A percentile compares a stretch with the other conserved stretches of the same genome.
Conservation (phyloP, 441 rosid genomes). For the Erodium trifolium region DNA sequence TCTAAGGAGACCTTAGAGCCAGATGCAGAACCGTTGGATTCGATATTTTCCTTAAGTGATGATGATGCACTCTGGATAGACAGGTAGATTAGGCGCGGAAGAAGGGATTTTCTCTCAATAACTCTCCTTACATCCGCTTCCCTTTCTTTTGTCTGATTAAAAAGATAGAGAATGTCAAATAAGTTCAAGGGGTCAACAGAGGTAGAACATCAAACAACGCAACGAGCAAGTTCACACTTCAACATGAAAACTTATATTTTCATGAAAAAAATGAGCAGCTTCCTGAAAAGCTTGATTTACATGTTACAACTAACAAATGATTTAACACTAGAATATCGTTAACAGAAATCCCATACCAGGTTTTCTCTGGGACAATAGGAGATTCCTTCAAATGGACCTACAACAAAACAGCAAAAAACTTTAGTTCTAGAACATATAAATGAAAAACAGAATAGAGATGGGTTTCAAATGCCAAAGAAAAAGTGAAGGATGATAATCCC, state of each 20-base stretch:
- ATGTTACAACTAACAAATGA: not conserved
- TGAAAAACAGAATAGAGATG: constrained; percentile 1
- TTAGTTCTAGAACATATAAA: constrained; percentile 14
- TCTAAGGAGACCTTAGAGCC: constrained; percentile 46
- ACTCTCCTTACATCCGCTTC: constrained; percentile 46
- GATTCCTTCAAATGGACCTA: constrained; percentile 90
- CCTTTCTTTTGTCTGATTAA: constrained; percentile 53
- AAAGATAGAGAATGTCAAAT: not conserved
- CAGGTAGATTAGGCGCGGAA: constrained; percentile 79
- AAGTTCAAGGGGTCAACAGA: not conserved
- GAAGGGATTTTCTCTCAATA: constrained; percentile 68
- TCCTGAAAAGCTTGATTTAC: not conserved
- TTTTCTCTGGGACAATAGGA: constrained; percentile 58
- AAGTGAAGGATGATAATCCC: not conserved
- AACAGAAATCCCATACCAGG: constrained; percentile 41
- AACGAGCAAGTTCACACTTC: not conserved
- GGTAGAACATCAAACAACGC: not conserved
- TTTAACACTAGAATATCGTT: not conserved
- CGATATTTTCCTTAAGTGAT: constrained; percentile 48
- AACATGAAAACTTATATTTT: too few species aligned
- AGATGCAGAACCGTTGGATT: constrained; percentile 49
- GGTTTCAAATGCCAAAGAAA: not conserved
- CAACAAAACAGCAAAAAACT: constrained; percentile 11
- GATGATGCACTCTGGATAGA: constrained; percentile 66
- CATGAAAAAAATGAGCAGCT: not conserved